Evolutionary conservation across 2,329 filamentous ascomycete species (phyloP).

Genomic region (Clarireedia hainanense): DNA sequence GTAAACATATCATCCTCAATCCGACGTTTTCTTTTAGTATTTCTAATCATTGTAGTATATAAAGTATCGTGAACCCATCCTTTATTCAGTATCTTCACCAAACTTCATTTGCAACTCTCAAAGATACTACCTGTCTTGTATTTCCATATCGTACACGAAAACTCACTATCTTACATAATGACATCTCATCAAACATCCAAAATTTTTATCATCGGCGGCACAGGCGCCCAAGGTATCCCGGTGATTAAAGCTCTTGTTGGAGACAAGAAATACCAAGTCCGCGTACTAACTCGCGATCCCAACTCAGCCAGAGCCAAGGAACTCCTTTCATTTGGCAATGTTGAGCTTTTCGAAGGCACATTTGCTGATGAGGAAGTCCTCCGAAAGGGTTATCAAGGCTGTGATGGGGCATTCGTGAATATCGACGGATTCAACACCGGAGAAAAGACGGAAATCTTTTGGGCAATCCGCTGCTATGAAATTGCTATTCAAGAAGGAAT

Average conservation of each 20-base stretch:
- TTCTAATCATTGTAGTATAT: no score
- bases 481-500: conserved; percentile 36
- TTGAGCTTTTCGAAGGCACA: conserved; percentile 40
- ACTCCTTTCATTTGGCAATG: conserved; percentile 36
- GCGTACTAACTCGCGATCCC: conserved; percentile 40
- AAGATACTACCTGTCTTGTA: not conserved
- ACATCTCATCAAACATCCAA: conserved; percentile 12
- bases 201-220: conserved; percentile 39
- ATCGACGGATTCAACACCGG: conserved; percentile 46
- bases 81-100: not conserved
- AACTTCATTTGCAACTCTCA: not conserved
- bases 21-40: no score
- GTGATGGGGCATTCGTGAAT: conserved; percentile 45
- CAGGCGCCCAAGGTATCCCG: conserved; percentile 44
- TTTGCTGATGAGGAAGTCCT: conserved; percentile 39
- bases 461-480: conserved; percentile 36
- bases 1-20: not conserved
- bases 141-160: not conserved
- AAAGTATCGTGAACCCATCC: no score
- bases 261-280: conserved; percentile 37
- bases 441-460: conserved; percentile 44
- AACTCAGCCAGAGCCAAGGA: conserved; percentile 34
- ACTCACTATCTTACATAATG: not conserved
- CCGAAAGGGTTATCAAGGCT: conserved; percentile 36
- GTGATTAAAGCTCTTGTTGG: conserved; percentile 36